Evolutionary conservation across 2,329 filamentous ascomycete species (phyloP).

Genomic region (Aspergillus ustus): DNA sequence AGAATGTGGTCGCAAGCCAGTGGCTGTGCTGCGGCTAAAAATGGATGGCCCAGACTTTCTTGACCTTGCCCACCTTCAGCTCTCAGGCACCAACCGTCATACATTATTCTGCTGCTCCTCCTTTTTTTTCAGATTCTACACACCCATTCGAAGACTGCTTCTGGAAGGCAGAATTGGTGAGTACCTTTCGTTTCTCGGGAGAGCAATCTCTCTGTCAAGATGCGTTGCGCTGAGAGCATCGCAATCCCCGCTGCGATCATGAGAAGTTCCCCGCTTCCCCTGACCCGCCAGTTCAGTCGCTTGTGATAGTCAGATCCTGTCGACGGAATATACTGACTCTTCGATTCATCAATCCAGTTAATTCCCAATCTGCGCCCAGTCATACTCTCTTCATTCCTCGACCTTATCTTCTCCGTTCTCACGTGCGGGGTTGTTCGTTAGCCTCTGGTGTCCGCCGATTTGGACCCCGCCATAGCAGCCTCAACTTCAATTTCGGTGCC

Average conservation of each 20-base stretch:
- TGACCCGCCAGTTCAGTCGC: neutral
- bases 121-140: neutral
- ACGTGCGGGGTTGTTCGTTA: conserved; percentile 32
- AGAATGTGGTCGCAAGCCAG: neutral
- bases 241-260: neutral
- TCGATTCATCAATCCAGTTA: conserved; percentile 3
- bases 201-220: neutral
- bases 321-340: neutral
- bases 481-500: conserved; percentile 11
- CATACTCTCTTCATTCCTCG: neutral
- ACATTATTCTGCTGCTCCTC: conserved; percentile 1
- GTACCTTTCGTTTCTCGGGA: neutral
- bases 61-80: conserved; percentile 1
- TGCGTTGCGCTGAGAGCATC: neutral
- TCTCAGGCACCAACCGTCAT: neutral
- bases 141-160: neutral
- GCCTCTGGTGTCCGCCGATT: conserved; percentile 17
- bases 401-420: conserved; percentile 21
- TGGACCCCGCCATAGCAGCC: conserved; percentile 26
- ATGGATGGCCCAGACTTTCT: conserved; percentile 7
- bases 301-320: neutral
- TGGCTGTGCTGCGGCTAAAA: conserved; percentile 13
- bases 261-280: conserved; percentile 12
- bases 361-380: neutral
- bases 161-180: conserved; percentile 14